These are phyloP conservation scores for Aspergillus clavatus DNA, from an alignment of 2,329 filamentous ascomycete genomes.

Conservation along the genomic window DNA sequence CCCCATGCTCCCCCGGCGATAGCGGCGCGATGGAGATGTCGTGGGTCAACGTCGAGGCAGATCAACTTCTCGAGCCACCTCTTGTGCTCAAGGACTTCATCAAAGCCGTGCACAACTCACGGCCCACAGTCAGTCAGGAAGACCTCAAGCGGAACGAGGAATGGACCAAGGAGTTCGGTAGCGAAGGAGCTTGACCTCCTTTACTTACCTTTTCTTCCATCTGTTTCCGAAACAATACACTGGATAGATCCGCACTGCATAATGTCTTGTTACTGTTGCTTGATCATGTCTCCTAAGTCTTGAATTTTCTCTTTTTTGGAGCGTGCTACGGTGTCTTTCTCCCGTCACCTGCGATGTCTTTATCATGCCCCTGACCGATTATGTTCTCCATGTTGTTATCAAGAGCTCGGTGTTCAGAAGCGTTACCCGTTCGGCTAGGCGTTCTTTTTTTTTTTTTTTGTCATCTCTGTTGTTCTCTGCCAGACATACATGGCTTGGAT, in stretches of 20 bases:
- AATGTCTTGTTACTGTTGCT: background rate
- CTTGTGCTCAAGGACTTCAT: slow-evolving; percentile 88
- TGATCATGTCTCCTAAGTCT: background rate
- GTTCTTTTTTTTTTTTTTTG: slow-evolving; percentile 21
- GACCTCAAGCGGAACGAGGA: slow-evolving; percentile 81
- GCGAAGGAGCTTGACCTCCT: slow-evolving; percentile 62
- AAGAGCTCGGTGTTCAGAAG: slow-evolving; percentile 29
- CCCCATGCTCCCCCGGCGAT: slow-evolving; percentile 92
- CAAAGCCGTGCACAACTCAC: slow-evolving; percentile 79
- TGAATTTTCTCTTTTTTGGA: background rate
- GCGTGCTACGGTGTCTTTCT: slow-evolving; percentile 1
- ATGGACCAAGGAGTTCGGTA: slow-evolving; percentile 95
- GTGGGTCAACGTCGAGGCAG: slow-evolving; percentile 81
- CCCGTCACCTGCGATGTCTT: slow-evolving; percentile 1
- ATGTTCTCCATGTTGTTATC: slow-evolving; percentile 7
- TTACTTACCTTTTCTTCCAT: background rate
- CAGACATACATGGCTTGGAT: background rate
- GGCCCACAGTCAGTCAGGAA: slow-evolving; percentile 84
- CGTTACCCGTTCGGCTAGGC: slow-evolving; percentile 22
- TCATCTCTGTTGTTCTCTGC: slow-evolving; percentile 9
- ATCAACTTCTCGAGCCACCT: slow-evolving; percentile 78
- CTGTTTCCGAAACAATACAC: slow-evolving; percentile 3
- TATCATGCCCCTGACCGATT: background rate
- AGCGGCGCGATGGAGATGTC: slow-evolving; percentile 83
- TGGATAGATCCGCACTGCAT: slow-evolving; percentile 5